Evolutionary conservation across 345 rosid species (phyloP).

Genomic region (Eucalyptus pauciflora): DNA sequence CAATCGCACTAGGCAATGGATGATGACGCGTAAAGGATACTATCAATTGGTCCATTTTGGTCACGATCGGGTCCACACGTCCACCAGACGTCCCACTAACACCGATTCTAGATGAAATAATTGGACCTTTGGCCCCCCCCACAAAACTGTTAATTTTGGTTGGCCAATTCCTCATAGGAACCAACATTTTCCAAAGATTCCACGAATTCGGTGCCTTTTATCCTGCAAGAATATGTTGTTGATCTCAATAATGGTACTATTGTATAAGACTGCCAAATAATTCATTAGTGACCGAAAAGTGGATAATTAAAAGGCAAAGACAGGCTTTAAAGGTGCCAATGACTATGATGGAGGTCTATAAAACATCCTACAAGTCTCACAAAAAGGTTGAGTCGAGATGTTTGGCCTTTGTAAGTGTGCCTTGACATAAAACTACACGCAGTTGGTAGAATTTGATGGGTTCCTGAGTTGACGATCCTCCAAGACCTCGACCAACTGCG

Average conservation of each 20-base stretch:
- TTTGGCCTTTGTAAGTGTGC: not conserved
- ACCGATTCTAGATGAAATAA: not conserved
- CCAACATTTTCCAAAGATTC: not conserved
- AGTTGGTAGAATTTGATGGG: not conserved
- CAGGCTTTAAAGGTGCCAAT: not conserved
- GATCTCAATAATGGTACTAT: not conserved
- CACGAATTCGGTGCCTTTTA: not conserved
- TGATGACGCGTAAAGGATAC: not conserved
- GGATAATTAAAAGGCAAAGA: not conserved
- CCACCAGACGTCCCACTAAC: not conserved
- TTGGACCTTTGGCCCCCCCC: not conserved
- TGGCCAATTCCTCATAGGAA: not conserved
- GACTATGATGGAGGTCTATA: not conserved
- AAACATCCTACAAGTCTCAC: not conserved
- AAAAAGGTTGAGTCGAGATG: not conserved
- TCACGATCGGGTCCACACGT: not conserved
- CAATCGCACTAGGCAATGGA: not conserved
- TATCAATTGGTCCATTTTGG: not conserved
- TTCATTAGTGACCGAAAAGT: not conserved
- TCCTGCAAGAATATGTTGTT: not conserved
- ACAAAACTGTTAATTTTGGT: not conserved
- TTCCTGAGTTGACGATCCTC: not conserved
- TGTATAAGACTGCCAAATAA: not conserved
- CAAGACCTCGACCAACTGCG: not conserved
- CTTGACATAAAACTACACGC: not conserved